These are phyloP conservation scores for Umbelopsis sp. DNA, from an alignment of 371 early-diverging fungal species.

Conservation along the genomic window DNA sequence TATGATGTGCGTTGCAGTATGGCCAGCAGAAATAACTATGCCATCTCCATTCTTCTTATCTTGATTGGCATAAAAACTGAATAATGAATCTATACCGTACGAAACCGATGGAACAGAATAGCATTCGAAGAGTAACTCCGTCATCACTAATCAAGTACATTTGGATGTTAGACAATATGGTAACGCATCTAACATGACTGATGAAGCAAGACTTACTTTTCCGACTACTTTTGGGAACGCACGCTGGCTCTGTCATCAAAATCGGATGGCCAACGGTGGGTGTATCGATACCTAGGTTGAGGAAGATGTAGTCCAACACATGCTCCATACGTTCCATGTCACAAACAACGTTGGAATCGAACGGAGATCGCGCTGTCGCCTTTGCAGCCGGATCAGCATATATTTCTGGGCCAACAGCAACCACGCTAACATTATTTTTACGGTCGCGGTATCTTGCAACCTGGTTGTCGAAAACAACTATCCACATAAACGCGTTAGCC, in stretches of 20 bases:
- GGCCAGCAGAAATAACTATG: conserved; percentile 75
- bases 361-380: conserved; percentile 72
- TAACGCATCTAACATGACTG: background rate
- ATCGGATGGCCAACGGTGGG: conserved; percentile 74
- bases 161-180: background rate
- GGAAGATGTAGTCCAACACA: conserved; percentile 84
- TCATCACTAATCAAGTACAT: conserved; percentile 56
- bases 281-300: conserved; percentile 76
- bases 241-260: conserved; percentile 85
- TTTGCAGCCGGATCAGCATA: conserved; percentile 71
- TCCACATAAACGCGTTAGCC: background rate
- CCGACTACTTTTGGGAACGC: conserved; percentile 75
- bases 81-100: conserved; percentile 87
- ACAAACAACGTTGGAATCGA: conserved; percentile 73
- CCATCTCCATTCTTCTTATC: conserved; percentile 57
- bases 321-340: conserved; percentile 78
- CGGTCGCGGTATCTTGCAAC: conserved; percentile 84
- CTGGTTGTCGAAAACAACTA: conserved; percentile 82
- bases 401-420: conserved; percentile 80
- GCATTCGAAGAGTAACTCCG: conserved; percentile 87
- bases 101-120: conserved; percentile 77
- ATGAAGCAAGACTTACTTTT: conserved; percentile 49
- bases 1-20: conserved; percentile 75
- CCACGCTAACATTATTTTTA: conserved; percentile 54
- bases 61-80: conserved; percentile 76